A percentile compares a stretch with the other conserved stretches of the same genome.
Conservation (phyloP, 306 rosid genomes). For the Inga laurina region DNA sequence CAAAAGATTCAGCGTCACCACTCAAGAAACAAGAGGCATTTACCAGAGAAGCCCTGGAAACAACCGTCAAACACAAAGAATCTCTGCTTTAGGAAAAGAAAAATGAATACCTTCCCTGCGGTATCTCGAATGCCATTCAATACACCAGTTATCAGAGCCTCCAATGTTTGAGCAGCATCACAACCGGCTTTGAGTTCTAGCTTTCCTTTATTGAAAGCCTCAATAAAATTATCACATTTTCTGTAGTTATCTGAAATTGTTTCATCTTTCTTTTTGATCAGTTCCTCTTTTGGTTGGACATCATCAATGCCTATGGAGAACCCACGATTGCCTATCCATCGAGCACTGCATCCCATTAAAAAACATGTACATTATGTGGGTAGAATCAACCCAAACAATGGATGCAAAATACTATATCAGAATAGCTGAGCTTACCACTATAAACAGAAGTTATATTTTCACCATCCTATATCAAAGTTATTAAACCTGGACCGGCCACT, state of each 20-base stretch:
- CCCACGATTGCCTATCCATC: constrained; percentile 98
- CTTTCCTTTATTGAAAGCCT: constrained; percentile 64
- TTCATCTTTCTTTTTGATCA: constrained; percentile 55
- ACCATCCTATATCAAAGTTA: background rate
- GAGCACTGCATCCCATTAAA: constrained; percentile 70
- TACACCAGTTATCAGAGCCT: constrained; percentile 57
- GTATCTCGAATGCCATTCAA: constrained; percentile 66
- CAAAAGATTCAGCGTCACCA: constrained; percentile 9
- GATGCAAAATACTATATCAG: constrained; percentile 25
- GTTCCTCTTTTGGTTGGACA: constrained; percentile 74
- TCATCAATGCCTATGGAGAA: constrained; percentile 96
- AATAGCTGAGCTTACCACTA: constrained; percentile 13
- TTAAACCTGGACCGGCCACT: too few relatives aligned
- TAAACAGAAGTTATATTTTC: constrained; percentile 17
- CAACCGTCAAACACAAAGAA: background rate
- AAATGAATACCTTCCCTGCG: constrained; percentile 63
- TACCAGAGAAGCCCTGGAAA: background rate
- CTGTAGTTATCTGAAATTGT: constrained; percentile 56
- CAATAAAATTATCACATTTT: constrained; percentile 59
- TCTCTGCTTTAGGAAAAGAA: constrained; percentile 16
- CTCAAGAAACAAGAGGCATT: background rate
- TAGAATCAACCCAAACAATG: constrained; percentile 18
- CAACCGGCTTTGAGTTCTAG: constrained; percentile 78
- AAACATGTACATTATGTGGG: constrained; percentile 29
- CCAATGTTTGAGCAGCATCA: constrained; percentile 93